phyloP scores from a whole-genome alignment of 2,329 filamentous ascomycete genomes.

The Penicillium sp. region DNA sequence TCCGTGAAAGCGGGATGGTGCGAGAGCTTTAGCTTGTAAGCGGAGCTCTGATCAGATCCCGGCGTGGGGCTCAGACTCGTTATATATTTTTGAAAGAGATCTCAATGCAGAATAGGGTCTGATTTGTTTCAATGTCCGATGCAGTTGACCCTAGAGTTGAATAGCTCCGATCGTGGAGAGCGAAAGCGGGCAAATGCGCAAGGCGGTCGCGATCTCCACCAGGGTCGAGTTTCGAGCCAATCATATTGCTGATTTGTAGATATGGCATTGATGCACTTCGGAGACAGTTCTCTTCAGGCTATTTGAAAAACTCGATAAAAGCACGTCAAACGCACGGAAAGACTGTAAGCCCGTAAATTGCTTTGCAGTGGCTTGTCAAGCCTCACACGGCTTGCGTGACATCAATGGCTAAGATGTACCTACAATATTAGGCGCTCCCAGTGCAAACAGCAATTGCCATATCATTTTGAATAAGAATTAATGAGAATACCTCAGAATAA shows the following conservation, averaged over 20 bases:
- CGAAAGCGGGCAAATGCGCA: neutral
- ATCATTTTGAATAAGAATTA: too few species aligned
- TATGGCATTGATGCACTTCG: neutral
- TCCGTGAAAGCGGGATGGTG: neutral
- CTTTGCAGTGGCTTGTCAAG: neutral
- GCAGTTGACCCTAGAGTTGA: neutral
- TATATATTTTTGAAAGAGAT: neutral
- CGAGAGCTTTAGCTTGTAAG: neutral
- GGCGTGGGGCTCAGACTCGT: neutral
- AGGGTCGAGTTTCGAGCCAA: slow-evolving; percentile 3
- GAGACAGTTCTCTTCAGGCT: neutral
- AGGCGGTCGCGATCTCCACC: slow-evolving; percentile 6
- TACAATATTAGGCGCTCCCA: too few species aligned
- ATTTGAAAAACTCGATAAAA: neutral
- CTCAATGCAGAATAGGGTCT: neutral
- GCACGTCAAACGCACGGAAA: neutral
- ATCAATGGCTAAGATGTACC: too few species aligned
- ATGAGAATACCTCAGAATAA: too few species aligned
- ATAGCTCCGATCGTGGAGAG: neutral
- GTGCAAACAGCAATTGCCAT: too few species aligned
- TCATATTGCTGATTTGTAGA: slow-evolving; percentile 4
- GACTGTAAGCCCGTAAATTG: too few species aligned
- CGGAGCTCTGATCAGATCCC: neutral
- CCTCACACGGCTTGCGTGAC: too few species aligned
- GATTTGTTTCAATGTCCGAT: neutral